These are phyloP conservation scores for Entamoeba invadens DNA, from an alignment of 208 protist species.

Conservation along the genomic window DNA sequence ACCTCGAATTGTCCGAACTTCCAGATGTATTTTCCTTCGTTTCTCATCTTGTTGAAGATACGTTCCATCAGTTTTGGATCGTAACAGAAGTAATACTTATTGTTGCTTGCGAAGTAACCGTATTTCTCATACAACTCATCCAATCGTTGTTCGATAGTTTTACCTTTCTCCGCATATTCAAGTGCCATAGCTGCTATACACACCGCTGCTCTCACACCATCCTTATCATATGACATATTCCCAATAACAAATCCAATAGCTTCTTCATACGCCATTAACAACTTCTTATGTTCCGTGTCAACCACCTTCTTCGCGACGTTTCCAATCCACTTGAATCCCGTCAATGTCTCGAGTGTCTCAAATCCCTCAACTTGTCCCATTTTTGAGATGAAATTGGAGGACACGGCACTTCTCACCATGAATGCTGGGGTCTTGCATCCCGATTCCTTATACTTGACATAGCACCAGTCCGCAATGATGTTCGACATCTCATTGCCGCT, in stretches of 20 bases:
- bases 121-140: conserved; percentile 7
- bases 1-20: background rate
- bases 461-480: conserved; percentile 75
- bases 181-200: conserved; percentile 66
- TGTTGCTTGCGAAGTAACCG: conserved; percentile 43
- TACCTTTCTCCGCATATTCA: background rate
- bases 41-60: conserved; percentile 60
- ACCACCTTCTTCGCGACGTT: conserved; percentile 37
- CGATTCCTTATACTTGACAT: conserved; percentile 39
- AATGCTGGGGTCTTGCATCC: conserved; percentile 28
- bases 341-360: conserved; percentile 71
- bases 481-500: conserved; percentile 82
- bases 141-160: conserved; percentile 3
- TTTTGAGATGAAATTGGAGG: conserved; percentile 58
- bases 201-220: conserved; percentile 70
- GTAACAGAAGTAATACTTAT: conserved; percentile 69
- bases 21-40: conserved; percentile 5
- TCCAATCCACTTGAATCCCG: conserved; percentile 95
- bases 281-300: conserved; percentile 23
- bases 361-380: conserved; percentile 72
- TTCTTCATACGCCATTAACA: conserved; percentile 81
- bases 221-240: conserved; percentile 72
- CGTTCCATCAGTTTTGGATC: conserved; percentile 51
- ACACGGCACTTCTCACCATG: conserved; percentile 55
- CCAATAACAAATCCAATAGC: conserved; percentile 60